Evolutionary conservation across 441 rosid genomes (phyloP).

Genomic region (Rhodomyrtus psidioides): DNA sequence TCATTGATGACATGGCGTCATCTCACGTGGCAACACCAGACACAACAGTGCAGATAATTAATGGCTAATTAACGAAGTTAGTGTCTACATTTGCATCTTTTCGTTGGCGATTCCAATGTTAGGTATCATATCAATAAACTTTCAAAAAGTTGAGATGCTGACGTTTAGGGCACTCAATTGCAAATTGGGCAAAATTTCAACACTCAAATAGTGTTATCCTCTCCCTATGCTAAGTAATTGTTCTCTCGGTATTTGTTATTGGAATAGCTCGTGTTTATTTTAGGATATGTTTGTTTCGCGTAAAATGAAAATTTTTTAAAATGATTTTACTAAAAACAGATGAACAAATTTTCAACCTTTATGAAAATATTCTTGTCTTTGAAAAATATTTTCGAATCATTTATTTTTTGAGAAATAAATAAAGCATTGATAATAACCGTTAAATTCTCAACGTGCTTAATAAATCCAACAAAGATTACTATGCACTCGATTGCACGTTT

Average conservation of each 20-base stretch:
- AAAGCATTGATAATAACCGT: not conserved
- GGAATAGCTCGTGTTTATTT: not conserved
- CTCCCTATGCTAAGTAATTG: accelerated
- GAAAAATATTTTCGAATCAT: no score
- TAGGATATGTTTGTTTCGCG: no score
- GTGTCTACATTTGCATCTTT: not conserved
- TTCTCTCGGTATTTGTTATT: accelerated
- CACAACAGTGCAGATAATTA: not conserved
- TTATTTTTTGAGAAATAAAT: no score
- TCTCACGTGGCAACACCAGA: not conserved
- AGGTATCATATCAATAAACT: not conserved
- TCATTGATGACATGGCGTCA: not conserved
- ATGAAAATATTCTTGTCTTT: no score
- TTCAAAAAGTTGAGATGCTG: not conserved
- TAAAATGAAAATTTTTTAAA: no score
- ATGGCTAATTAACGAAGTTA: no score
- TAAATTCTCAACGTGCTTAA: not conserved
- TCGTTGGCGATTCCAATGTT: accelerated
- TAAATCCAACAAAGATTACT: not conserved
- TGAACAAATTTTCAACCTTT: no score
- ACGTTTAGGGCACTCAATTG: accelerated
- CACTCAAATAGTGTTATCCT: accelerated
- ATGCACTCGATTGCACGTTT: not conserved
- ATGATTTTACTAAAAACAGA: no score
- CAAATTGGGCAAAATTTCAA: not conserved